Conservation (phyloP, 352 stramenopile genomes). For the Peronospora destructor region DNA sequence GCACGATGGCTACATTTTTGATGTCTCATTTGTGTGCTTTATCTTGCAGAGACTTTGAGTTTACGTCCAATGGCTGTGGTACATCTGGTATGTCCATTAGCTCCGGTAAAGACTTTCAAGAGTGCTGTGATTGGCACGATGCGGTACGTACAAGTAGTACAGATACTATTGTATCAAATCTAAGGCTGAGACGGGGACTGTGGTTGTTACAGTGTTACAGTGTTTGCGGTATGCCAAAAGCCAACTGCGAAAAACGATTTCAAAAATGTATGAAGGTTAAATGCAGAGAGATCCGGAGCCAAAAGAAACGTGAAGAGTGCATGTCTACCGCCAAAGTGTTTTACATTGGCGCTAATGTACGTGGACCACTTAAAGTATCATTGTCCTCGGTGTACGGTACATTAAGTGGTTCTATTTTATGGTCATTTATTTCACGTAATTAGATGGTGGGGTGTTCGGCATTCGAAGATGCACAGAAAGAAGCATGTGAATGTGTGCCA, state of each 20-base stretch:
- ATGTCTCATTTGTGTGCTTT: neutral
- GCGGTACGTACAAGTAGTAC: slow-evolving; percentile 25
- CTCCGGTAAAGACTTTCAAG: slow-evolving; percentile 38
- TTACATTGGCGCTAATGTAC: slow-evolving; percentile 45
- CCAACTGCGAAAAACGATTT: slow-evolving; percentile 56
- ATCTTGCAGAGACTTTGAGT: slow-evolving; percentile 49
- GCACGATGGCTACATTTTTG: slow-evolving; percentile 7
- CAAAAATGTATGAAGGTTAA: slow-evolving; percentile 67
- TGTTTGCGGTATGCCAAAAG: slow-evolving; percentile 69
- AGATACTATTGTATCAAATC: neutral
- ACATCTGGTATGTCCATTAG: slow-evolving; percentile 51
- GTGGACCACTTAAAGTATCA: neutral
- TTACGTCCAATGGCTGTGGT: slow-evolving; percentile 71
- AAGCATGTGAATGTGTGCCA: slow-evolving; percentile 59
- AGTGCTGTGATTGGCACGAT: slow-evolving; percentile 81
- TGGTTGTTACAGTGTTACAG: slow-evolving; percentile 57
- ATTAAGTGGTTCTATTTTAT: too few relatives aligned
- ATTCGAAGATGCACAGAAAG: slow-evolving; percentile 56
- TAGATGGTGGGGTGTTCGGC: slow-evolving; percentile 66
- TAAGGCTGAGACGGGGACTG: neutral
- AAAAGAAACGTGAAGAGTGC: slow-evolving; percentile 36
- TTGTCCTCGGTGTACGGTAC: too few relatives aligned
- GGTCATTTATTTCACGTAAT: neutral
- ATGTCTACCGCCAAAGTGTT: slow-evolving; percentile 61
- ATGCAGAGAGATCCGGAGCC: slow-evolving; percentile 24